These are phyloP conservation scores for Dendrobium catenatum DNA, from an alignment of 106 monocot genomes.

Conservation along the genomic window DNA sequence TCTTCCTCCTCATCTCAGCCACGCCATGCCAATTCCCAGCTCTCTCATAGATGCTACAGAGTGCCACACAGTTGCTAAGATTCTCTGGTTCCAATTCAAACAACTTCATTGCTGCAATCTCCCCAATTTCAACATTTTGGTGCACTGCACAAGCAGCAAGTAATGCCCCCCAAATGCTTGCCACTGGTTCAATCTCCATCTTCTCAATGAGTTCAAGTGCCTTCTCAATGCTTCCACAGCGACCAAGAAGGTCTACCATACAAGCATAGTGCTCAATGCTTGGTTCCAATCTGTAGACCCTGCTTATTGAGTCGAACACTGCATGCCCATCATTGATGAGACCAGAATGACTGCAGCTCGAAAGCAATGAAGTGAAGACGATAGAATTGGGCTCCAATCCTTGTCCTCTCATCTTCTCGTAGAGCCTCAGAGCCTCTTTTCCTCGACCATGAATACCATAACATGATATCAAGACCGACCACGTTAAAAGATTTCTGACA, in stretches of 20 bases:
- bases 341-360: slow-evolving; percentile 54
- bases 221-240: slow-evolving; percentile 30
- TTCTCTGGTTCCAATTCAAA: slow-evolving; percentile 46
- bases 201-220: slow-evolving; percentile 31
- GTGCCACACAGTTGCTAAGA: slow-evolving; percentile 52
- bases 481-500: slow-evolving; percentile 27
- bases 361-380: slow-evolving; percentile 43
- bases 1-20: slow-evolving; percentile 29
- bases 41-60: slow-evolving; percentile 49
- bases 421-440: slow-evolving; percentile 26
- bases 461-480: slow-evolving; percentile 54
- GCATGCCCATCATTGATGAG: slow-evolving; percentile 31
- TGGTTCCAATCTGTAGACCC: slow-evolving; percentile 21
- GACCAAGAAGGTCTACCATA: slow-evolving; percentile 56
- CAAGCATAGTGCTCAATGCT: slow-evolving; percentile 53
- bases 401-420: slow-evolving; percentile 31
- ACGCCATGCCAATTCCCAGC: slow-evolving; percentile 20
- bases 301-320: slow-evolving; percentile 33
- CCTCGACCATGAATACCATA: slow-evolving; percentile 48
- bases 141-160: slow-evolving; percentile 48
- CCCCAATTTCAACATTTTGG: slow-evolving; percentile 39
- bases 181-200: slow-evolving; percentile 43
- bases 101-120: slow-evolving; percentile 42
- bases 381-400: slow-evolving; percentile 35
- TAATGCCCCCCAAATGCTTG: slow-evolving; percentile 57